These are phyloP conservation scores for Rutstroemia sp. DNA, from an alignment of 2,329 filamentous ascomycete genomes.

Conservation along the genomic window DNA sequence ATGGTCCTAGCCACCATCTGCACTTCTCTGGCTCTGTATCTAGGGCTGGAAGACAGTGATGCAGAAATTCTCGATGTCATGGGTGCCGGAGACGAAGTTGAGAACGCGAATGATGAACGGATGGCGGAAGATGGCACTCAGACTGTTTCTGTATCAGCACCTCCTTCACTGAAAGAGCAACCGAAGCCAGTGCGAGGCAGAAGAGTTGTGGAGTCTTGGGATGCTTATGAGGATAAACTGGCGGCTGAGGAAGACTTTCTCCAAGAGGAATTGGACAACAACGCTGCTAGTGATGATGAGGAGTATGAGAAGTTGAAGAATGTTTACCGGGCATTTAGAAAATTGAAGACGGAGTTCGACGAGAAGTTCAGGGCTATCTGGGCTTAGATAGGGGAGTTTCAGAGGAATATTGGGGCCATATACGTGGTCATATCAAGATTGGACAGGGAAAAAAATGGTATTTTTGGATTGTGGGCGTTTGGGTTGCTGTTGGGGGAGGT, in stretches of 20 bases:
- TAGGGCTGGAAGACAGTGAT: slow-evolving; percentile 45
- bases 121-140: slow-evolving; percentile 24
- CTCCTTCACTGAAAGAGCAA: slow-evolving; percentile 5
- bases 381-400: slow-evolving; percentile 16
- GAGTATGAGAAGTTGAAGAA: slow-evolving; percentile 42
- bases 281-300: slow-evolving; percentile 27
- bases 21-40: slow-evolving; percentile 51
- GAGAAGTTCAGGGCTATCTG: slow-evolving; percentile 44
- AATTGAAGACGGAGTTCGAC: slow-evolving; percentile 52
- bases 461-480: too few relatives aligned
- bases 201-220: slow-evolving; percentile 44
- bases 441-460: too few relatives aligned
- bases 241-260: slow-evolving; percentile 30
- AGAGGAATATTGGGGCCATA: too few relatives aligned
- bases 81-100: slow-evolving; percentile 42
- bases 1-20: slow-evolving; percentile 64
- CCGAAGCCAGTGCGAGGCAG: slow-evolving; percentile 15
- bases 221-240: slow-evolving; percentile 34
- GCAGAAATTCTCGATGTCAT: slow-evolving; percentile 35
- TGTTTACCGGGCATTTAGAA: slow-evolving; percentile 51
- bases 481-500: too few relatives aligned
- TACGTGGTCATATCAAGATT: too few relatives aligned
- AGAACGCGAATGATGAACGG: slow-evolving; percentile 32
- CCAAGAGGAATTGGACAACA: slow-evolving; percentile 30
- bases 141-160: slow-evolving; percentile 5